Evolutionary conservation across 2,329 filamentous ascomycete genomes (phyloP), one percentile per base, ranked within the genome.

Genomic region (Laburnicola sp.): DNA sequence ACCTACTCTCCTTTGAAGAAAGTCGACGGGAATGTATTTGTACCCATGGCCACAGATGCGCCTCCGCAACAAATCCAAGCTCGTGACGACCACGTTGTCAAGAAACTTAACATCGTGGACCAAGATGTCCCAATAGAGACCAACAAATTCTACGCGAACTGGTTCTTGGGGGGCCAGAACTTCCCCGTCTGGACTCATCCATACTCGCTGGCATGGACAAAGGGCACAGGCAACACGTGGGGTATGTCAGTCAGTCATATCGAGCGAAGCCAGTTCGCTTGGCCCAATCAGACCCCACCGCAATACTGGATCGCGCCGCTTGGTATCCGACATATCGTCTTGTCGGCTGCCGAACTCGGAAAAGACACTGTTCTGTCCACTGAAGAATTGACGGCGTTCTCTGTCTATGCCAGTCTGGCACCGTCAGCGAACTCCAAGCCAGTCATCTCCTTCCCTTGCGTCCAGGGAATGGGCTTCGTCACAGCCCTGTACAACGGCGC

Each of bases 401-500:
- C 83, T 0, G 81, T 78, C 2, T 85, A 89, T 59, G 84, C 89
- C 35, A 87, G 89, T 41, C 76, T 97, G 28, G 82, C 79, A 45
- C 78, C 82, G 3, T 76, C 78, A 28, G 66, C 72, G 23, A 76
- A 76, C 7, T 79, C 82, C 5, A 68, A 76, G 0, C 81, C 86
- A 1, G 75, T 83, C 0, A 81, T 97, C 38, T 86, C 84, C 0
- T 88, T 96, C 56, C 91, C 92, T 0, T 69, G 96, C 6, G 85
- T 96, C 0, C 93, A 97, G 68, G 94, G 94, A 16, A 94, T 95
- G 85, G 89, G 85, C 0, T 94, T 91, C 62, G 79, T 96, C 21
- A 97, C 92, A 3, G 91, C 80, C 0, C 71, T 89, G 26, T 97
- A 93, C 73, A 81, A 80, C 49, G 83, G 83, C 25, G 79, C 84